Base-by-base conservation (phyloP, 208 protist species). In the Leishmania braziliensis region DNA sequence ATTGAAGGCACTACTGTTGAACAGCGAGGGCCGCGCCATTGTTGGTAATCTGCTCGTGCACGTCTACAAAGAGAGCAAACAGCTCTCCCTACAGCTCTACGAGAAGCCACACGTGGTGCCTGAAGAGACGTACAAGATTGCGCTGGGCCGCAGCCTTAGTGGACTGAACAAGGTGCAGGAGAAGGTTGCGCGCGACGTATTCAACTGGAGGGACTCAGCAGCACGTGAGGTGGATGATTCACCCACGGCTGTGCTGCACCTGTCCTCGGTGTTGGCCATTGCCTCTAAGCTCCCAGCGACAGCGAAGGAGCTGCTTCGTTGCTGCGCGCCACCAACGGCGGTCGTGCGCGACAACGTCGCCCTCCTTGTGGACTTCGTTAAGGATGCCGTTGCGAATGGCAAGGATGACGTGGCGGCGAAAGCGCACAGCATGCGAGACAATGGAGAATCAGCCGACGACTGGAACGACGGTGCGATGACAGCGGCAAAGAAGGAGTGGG, bases 31-130 rank as follows among this genome's bases (percentile, higher is more conserved):
- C 84, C 82, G 95, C 85, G 92, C 91, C 43, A 83, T 79, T 39
- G 84, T 96, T 29, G 89, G 88, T 43, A 98, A 98, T 80, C 84
- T 98, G 74, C 88, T 99, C 5, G 53, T 93, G 8, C 90, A 98
- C 71, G 96, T 98, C 18, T 92, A 94, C 83, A 82, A 91, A 26
- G 92, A 96, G 74, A 96, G 90, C 75, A 78, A 85, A 54, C 91
- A 95, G 60, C 65, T 99, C 2, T 98, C 95, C 66, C 77, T 99
- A 43, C 82, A 93, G 51, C 58, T 87, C 58, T 99, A 99, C 86
- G 95, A 98, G 83, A 99, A 99, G 84, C 92, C 93, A n/a, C 72
- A 89, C 5, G 84, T 98, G 3, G 95, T 95, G 53, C 88, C 94
- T 5, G 88, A 89, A 63, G 80, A 86, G 72, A 91, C 90, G 29